Conservation (phyloP, 1,284 basidiomycete genomes). For the Pterulicium gracile region DNA sequence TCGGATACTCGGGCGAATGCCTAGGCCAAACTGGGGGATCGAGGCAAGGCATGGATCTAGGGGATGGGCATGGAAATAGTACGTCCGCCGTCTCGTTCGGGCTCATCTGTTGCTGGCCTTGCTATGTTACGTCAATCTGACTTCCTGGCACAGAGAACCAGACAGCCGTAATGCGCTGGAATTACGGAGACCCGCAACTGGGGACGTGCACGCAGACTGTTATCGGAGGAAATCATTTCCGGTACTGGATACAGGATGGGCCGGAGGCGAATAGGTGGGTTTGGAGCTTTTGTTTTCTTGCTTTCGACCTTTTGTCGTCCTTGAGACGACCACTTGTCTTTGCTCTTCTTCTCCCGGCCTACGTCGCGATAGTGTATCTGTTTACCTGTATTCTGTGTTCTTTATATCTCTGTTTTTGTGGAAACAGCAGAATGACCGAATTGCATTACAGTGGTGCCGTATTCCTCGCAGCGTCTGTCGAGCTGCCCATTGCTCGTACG, state of each 20-base stretch:
- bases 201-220: conserved; percentile 83
- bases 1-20: conserved; percentile 69
- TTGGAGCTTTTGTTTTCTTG: conserved; percentile 1
- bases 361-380: not conserved
- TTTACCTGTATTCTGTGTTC: not conserved
- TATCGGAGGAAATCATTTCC: conserved; percentile 82
- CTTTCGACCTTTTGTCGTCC: conserved; percentile 2
- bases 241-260: conserved; percentile 83
- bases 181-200: conserved; percentile 66
- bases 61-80: conserved; percentile 72
- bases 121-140: not conserved
- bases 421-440: not conserved
- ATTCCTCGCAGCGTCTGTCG: conserved; percentile 78
- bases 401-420: not conserved
- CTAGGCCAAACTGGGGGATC: conserved; percentile 70
- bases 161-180: conserved; percentile 69
- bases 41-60: conserved; percentile 70
- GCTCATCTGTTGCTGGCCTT: not conserved
- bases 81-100: conserved; percentile 16
- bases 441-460: conserved; percentile 49
- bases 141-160: conserved; percentile 48
- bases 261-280: conserved; percentile 42
- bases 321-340: no score
- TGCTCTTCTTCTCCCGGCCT: no score
- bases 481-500: conserved; percentile 49